These are phyloP conservation scores for Chlamydomonas asymmetrica DNA, from an alignment of 139 green algal genomes.

Conservation along the genomic window DNA sequence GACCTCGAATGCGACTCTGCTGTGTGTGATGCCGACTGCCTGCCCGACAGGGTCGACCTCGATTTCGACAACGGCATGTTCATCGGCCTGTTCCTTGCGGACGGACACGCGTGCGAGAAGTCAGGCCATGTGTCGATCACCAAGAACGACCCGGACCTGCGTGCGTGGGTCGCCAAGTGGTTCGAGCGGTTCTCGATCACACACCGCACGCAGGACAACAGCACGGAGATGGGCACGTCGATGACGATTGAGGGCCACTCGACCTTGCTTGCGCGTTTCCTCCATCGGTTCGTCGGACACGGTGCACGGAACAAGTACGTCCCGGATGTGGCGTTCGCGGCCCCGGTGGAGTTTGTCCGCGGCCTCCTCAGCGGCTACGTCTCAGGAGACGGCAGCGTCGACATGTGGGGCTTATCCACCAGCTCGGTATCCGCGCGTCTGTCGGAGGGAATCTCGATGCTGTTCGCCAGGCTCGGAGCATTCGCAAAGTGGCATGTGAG, in stretches of 20 bases:
- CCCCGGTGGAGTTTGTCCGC: not conserved
- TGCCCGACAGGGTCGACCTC: not conserved
- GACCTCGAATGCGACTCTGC: too few relatives aligned
- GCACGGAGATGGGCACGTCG: not conserved
- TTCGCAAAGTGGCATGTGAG: too few relatives aligned
- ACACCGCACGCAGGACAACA: not conserved
- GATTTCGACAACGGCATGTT: slow-evolving; percentile 6
- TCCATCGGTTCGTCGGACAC: not conserved
- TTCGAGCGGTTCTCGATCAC: not conserved
- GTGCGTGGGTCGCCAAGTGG: not conserved
- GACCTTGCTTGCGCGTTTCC: too few relatives aligned
- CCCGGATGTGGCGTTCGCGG: slow-evolving; percentile 7
- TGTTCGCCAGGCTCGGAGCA: slow-evolving; percentile 11
- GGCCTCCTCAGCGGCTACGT: slow-evolving; percentile 17
- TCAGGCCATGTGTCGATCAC: not conserved
- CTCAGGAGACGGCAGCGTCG: slow-evolving; percentile 3
- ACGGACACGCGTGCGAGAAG: not conserved
- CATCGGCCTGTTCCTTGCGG: slow-evolving; percentile 16
- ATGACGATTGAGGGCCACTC: not conserved
- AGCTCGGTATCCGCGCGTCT: not conserved
- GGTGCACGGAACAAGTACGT: slow-evolving; percentile 11
- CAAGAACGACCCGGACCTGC: slow-evolving; percentile 1
- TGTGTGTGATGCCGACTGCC: not conserved
- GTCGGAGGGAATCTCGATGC: slow-evolving; percentile 6
- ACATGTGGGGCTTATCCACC: not conserved